Evolutionary conservation across 306 rosid genomes (phyloP), one percentile per base, ranked within the genome.

Genomic region (Vachellia pachyceras): DNA sequence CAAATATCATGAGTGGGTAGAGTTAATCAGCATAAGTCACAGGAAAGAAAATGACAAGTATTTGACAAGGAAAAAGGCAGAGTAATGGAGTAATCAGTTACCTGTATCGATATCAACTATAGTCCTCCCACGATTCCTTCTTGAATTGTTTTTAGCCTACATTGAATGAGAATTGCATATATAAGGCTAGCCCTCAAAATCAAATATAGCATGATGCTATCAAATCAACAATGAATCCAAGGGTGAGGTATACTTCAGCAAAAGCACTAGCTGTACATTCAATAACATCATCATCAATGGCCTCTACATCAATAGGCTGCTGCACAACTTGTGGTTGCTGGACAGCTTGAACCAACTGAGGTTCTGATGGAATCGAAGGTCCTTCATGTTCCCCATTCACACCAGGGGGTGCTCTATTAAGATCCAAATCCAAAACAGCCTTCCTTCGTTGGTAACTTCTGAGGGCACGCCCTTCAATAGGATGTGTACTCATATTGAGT

Each of bases 281-380:
- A 47, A 89, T 39, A 13, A 90, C 88, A 82, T 93, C 97, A 55
- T 93, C 98, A 44, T 91, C 98, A 69, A 82, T 70, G 77, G 88
- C 86, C 14, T 90, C 94, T 37, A 91, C 85, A 78, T 88, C 94
- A 74, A 91, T 87, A 73, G 88, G 75, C 45, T 82, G 75, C 45
- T 82, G 86, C 39, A 63, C 52, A 35, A 81, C 33, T 73, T 39
- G 78, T 5, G 49, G 82, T 22, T 64, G 87, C 61, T 49, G 86
- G 3, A 36, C 68, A 55, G 22, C 39, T 17, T 74, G 52, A 74
- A 40, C 68, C 39, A 6, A n/a, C 25, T 55, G 78, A 20, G 37
- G 54, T 14, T 25, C 78, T 2, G 11, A 33, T 7, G 29, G 64
- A 45, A n/a, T 40, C 0, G 82, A 77, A 36, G 79, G 69, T 1